Evolutionary conservation across 306 rosid species (phyloP).

Genomic region (Cicer cuneatum): DNA sequence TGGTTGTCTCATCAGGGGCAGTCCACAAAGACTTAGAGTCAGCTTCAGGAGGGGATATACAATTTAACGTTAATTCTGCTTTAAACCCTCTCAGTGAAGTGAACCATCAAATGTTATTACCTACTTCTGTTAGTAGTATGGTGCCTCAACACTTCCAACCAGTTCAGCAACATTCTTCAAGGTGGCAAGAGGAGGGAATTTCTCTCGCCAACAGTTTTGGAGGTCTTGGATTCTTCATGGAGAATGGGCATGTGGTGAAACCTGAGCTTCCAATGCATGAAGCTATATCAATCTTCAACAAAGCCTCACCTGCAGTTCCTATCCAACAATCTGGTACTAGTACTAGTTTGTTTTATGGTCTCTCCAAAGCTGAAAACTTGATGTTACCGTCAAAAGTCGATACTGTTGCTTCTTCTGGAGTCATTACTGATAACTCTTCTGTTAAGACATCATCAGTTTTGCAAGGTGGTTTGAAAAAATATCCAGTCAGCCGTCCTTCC

Average conservation of each 20-base stretch:
- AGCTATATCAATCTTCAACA: conserved; percentile 46
- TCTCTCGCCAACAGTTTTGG: conserved; percentile 61
- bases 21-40: conserved; percentile 53
- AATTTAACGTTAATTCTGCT: conserved; percentile 45
- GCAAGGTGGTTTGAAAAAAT: conserved; percentile 58
- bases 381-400: conserved; percentile 54
- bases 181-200: conserved; percentile 64
- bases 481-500: conserved; percentile 80
- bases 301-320: conserved; percentile 54
- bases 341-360: conserved; percentile 48
- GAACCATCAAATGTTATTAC: conserved; percentile 54
- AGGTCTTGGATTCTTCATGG: conserved; percentile 70
- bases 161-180: conserved; percentile 59
- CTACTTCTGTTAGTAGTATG: conserved; percentile 51
- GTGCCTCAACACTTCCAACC: conserved; percentile 62
- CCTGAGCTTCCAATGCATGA: conserved; percentile 57
- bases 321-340: conserved; percentile 56
- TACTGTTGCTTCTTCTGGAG: conserved; percentile 54
- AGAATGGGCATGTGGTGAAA: conserved; percentile 67
- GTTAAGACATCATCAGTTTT: conserved; percentile 49
- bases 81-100: conserved; percentile 47
- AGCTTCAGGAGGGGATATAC: conserved; percentile 54
- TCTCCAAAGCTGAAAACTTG: conserved; percentile 58
- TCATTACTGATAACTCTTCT: conserved; percentile 43
- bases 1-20: conserved; percentile 46